Evolutionary conservation across 176 grass and related monocot genomes (phyloP).

Genomic region (Raddia distichophylla): DNA sequence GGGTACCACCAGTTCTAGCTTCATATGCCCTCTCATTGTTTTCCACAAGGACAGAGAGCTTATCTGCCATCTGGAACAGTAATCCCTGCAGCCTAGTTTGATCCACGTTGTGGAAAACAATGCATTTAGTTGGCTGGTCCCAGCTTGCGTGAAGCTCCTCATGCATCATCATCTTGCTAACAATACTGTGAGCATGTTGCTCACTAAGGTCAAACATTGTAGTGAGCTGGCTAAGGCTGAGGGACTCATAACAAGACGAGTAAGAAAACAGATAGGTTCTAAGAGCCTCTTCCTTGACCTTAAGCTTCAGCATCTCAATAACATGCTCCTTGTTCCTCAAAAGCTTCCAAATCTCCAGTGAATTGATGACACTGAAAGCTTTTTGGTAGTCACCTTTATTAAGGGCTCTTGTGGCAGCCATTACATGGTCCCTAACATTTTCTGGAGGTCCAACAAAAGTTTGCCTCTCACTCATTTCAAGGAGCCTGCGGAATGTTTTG

Average conservation of each 20-base stretch:
- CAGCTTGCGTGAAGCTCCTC: constrained; percentile 92
- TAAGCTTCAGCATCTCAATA: constrained; percentile 81
- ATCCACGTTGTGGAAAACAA: constrained; percentile 89
- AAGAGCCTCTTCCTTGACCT: constrained; percentile 90
- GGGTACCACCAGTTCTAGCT: constrained; percentile 82
- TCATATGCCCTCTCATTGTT: constrained; percentile 94
- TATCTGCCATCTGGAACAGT: constrained; percentile 92
- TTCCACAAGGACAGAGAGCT: constrained; percentile 82
- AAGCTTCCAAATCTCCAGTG: constrained; percentile 87
- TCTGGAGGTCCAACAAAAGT: constrained; percentile 93
- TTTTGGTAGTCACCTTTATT: constrained; percentile 78
- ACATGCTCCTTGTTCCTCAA: constrained; percentile 80
- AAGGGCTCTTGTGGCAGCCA: constrained; percentile 87
- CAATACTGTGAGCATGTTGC: constrained; percentile 69
- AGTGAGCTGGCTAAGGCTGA: constrained; percentile 77
- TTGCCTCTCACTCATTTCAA: constrained; percentile 90
- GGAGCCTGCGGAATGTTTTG: constrained; percentile 93
- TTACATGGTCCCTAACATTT: constrained; percentile 88
- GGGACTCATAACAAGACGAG: constrained; percentile 70
- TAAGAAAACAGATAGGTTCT: constrained; percentile 90
- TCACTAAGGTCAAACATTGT: constrained; percentile 87
- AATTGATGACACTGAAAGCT: constrained; percentile 63
- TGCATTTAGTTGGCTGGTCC: constrained; percentile 88
- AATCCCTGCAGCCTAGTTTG: constrained; percentile 89
- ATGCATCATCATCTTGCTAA: constrained; percentile 96